phyloP scores from a whole-genome alignment of 1,139 yeast species.

The Debaryomycetaceae sp. region DNA sequence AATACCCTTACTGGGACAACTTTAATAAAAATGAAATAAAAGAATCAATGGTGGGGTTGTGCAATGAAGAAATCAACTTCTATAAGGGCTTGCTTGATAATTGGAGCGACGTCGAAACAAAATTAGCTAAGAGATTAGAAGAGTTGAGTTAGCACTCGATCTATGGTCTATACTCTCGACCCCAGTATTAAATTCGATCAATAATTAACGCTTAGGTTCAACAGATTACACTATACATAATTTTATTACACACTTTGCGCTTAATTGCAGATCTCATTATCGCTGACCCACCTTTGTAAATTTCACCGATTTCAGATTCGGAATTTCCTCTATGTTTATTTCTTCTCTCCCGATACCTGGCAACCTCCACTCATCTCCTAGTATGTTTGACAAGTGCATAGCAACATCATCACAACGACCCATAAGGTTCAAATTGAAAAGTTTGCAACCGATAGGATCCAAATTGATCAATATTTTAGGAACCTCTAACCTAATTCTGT shows the following conservation, averaged over 20 bases:
- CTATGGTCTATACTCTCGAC: background rate
- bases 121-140: constrained; percentile 36
- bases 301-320: background rate
- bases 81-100: constrained; percentile 68
- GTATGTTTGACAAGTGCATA: constrained; percentile 53
- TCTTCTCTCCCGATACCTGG: constrained; percentile 44
- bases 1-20: constrained; percentile 77
- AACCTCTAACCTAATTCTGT: constrained; percentile 60
- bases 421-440: constrained; percentile 75
- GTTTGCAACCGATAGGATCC: constrained; percentile 74
- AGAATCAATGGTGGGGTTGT: constrained; percentile 62
- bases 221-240: background rate
- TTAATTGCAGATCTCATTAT: background rate
- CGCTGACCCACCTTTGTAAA: background rate
- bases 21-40: constrained; percentile 79
- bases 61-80: constrained; percentile 73
- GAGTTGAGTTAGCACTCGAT: constrained; percentile 16
- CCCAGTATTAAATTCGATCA: constrained; percentile 1
- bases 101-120: constrained; percentile 63
- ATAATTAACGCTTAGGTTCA: background rate
- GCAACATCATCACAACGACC: constrained; percentile 91
- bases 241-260: constrained; percentile 2
- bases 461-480: constrained; percentile 85
- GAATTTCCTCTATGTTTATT: background rate
- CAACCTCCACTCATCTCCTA: constrained; percentile 59